phyloP scores from a whole-genome alignment of 2,329 filamentous ascomycete genomes.

The Cladosporium halotolerans region DNA sequence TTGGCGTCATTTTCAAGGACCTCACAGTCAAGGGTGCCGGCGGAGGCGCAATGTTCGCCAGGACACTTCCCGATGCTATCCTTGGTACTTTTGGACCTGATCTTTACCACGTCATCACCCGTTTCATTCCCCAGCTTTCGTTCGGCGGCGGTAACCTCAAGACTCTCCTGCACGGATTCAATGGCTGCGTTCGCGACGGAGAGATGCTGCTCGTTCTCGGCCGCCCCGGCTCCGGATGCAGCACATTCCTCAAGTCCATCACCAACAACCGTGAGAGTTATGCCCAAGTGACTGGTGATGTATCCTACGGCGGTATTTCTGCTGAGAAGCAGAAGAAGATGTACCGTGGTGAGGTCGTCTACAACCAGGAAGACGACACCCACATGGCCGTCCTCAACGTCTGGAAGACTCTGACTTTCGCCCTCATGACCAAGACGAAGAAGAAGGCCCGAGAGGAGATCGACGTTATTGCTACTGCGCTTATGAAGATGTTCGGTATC shows the following conservation, averaged over 20 bases:
- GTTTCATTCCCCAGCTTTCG: slow-evolving; percentile 48
- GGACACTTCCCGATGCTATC: slow-evolving; percentile 67
- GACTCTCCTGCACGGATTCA: slow-evolving; percentile 60
- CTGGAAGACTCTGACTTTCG: slow-evolving; percentile 70
- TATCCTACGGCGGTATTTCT: slow-evolving; percentile 65
- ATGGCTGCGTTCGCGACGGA: slow-evolving; percentile 54
- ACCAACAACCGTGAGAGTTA: slow-evolving; percentile 63
- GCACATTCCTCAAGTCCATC: slow-evolving; percentile 70
- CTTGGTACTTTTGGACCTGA: slow-evolving; percentile 76
- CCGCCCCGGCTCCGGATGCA: slow-evolving; percentile 67
- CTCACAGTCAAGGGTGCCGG: slow-evolving; percentile 68
- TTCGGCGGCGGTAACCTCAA: slow-evolving; percentile 46
- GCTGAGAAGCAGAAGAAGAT: slow-evolving; percentile 61
- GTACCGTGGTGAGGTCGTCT: slow-evolving; percentile 70
- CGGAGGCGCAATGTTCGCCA: slow-evolving; percentile 61
- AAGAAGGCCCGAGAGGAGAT: slow-evolving; percentile 59
- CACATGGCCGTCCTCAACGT: slow-evolving; percentile 71
- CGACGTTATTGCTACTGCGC: slow-evolving; percentile 60
- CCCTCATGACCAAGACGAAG: slow-evolving; percentile 67
- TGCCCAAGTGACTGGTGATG: slow-evolving; percentile 60
- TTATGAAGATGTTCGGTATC: slow-evolving; percentile 75
- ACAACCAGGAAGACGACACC: slow-evolving; percentile 70
- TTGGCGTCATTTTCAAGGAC: slow-evolving; percentile 71
- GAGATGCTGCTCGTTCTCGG: slow-evolving; percentile 71
- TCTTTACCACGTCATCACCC: slow-evolving; percentile 58